Conservation (phyloP, 345 rosid genomes). For the Gossypium ekmanianum region DNA sequence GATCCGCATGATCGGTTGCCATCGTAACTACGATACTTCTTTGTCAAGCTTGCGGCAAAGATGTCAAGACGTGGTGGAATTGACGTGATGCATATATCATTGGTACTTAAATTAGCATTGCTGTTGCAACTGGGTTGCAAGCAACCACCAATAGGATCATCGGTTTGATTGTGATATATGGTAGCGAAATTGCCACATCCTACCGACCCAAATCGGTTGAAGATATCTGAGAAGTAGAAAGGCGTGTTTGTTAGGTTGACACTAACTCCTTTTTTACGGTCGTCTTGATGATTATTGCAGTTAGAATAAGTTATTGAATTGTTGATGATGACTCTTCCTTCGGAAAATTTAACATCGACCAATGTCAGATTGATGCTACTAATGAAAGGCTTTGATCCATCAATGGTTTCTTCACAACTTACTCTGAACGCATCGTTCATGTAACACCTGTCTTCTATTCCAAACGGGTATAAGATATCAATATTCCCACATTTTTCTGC, state of each 20-base stretch:
- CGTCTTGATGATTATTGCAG: too few relatives aligned
- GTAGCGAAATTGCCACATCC: constrained; percentile 14
- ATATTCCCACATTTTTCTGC: too few relatives aligned
- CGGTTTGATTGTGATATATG: neutral
- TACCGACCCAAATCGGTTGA: constrained; percentile 6
- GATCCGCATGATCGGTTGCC: neutral
- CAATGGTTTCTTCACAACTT: too few relatives aligned
- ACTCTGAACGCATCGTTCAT: too few relatives aligned
- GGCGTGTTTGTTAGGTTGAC: constrained; percentile 6
- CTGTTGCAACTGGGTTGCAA: neutral
- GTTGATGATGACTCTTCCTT: neutral
- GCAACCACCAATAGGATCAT: neutral
- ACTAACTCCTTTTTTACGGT: too few relatives aligned
- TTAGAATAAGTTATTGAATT: neutral
- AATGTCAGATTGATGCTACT: neutral
- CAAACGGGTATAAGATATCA: too few relatives aligned
- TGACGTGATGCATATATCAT: neutral
- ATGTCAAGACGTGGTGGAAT: neutral
- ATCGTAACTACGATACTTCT: neutral
- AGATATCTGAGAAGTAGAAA: neutral
- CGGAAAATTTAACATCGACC: neutral
- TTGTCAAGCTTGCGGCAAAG: neutral
- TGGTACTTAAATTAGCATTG: neutral
- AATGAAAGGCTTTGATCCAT: neutral
- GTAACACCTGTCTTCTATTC: too few relatives aligned